These are phyloP conservation scores for Phytophthora tentaculata DNA, from an alignment of 352 stramenopile genomes.

Conservation along the genomic window DNA sequence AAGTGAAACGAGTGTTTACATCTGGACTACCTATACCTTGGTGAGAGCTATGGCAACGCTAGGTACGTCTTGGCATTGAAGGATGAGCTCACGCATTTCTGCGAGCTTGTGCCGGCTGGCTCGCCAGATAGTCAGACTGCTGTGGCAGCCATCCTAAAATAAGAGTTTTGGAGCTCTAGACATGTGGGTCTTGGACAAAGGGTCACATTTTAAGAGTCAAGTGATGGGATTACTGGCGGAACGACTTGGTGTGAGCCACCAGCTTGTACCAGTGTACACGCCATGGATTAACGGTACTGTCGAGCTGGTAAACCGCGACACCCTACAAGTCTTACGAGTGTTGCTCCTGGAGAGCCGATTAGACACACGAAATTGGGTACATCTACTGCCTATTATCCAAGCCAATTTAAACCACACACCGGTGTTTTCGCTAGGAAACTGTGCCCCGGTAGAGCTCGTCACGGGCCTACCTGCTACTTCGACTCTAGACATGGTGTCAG, in stretches of 20 bases:
- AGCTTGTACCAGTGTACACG: conserved; percentile 11
- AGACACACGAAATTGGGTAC: conserved; percentile 13
- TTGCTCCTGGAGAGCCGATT: conserved; percentile 5
- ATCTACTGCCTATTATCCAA: conserved; percentile 12
- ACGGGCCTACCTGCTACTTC: neutral
- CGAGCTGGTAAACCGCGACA: conserved; percentile 9
- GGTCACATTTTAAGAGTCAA: neutral
- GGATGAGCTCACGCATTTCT: conserved; percentile 9
- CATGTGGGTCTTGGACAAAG: neutral
- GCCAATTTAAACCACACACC: conserved; percentile 8
- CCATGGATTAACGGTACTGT: neutral
- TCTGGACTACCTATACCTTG: conserved; percentile 12
- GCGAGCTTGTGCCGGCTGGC: neutral
- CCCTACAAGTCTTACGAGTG: conserved; percentile 8
- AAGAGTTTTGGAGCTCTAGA: conserved; percentile 5
- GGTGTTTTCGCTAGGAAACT: conserved; percentile 8
- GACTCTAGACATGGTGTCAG: neutral
- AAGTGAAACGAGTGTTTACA: conserved; percentile 8
- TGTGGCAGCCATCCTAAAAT: conserved; percentile 3
- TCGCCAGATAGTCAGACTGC: conserved; percentile 1
- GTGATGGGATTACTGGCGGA: neutral
- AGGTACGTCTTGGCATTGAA: conserved; percentile 14
- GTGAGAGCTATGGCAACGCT: conserved; percentile 6
- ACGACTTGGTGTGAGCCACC: neutral
- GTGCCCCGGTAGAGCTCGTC: neutral